Evolutionary conservation across 2,329 filamentous ascomycete species (phyloP).

Genomic region (Aspergillus transmontanensis): DNA sequence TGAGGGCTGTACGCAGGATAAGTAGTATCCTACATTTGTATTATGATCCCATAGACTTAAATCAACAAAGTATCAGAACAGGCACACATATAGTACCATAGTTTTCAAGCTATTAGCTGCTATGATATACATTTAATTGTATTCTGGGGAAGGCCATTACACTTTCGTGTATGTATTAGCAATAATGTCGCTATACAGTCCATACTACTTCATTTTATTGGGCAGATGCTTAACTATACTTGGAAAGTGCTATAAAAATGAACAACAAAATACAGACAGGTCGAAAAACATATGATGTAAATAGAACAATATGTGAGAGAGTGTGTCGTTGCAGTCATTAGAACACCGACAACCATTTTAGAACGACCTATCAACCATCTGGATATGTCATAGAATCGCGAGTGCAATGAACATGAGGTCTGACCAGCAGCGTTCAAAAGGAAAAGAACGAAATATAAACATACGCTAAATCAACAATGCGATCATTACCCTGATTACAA

Average conservation of each 20-base stretch:
- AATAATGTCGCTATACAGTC: background rate
- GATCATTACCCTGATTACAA: background rate
- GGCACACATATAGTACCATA: too few relatives aligned
- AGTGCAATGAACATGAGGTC: constrained; percentile 4
- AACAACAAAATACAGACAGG: background rate
- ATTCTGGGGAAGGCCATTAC: background rate
- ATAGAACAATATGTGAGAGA: background rate
- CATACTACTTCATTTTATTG: background rate
- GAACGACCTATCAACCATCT: background rate
- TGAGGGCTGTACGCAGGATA: too few relatives aligned
- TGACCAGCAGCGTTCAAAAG: constrained; percentile 1
- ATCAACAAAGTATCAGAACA: too few relatives aligned
- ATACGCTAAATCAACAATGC: background rate
- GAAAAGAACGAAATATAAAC: background rate
- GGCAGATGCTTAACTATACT: background rate
- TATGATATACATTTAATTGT: background rate
- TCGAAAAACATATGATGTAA: too few relatives aligned
- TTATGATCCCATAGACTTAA: too few relatives aligned
- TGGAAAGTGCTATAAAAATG: background rate
- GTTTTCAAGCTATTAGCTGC: too few relatives aligned
- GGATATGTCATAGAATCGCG: background rate
- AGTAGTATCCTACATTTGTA: too few relatives aligned
- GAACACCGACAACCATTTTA: background rate
- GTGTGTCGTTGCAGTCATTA: background rate
- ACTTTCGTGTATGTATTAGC: background rate